Percentiles rank a stretch among this genome's conserved stretches.
phyloP scores from a whole-genome alignment of 257 asterid species.

The Gentiana dahurica region DNA sequence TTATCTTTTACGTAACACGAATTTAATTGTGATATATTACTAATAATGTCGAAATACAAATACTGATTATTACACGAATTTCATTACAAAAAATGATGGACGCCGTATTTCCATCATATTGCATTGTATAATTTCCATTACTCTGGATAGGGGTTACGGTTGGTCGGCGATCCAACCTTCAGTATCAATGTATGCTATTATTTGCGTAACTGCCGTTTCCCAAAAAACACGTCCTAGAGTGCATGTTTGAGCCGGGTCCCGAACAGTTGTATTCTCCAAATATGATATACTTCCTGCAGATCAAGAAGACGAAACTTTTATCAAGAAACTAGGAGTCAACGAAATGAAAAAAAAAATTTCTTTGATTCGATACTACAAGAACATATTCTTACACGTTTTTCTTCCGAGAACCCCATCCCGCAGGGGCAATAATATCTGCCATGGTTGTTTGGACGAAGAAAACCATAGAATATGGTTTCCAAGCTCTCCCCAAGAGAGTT shows the following conservation, averaged over 20 bases:
- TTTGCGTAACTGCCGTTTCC: background rate
- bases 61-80: too few species aligned
- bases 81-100: too few species aligned
- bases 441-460: slow-evolving; percentile 13
- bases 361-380: too few species aligned
- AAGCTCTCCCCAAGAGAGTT: slow-evolving; percentile 39
- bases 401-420: slow-evolving; percentile 30
- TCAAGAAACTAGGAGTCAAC: too few species aligned
- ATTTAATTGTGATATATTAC: too few species aligned
- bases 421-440: slow-evolving; percentile 23
- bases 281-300: background rate
- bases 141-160: background rate
- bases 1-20: too few species aligned
- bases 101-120: too few species aligned
- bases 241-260: background rate
- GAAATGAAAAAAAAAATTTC: too few species aligned
- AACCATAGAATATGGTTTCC: slow-evolving; percentile 38
- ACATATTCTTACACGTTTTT: too few species aligned
- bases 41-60: too few species aligned
- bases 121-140: too few species aligned
- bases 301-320: background rate
- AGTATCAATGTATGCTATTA: background rate
- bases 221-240: background rate
- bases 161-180: background rate
- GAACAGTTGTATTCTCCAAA: background rate